A percentile compares a stretch with the other conserved stretches of the same genome.
Conservation (phyloP, 2,329 filamentous ascomycete genomes). For the Grosmannia serpens region DNA sequence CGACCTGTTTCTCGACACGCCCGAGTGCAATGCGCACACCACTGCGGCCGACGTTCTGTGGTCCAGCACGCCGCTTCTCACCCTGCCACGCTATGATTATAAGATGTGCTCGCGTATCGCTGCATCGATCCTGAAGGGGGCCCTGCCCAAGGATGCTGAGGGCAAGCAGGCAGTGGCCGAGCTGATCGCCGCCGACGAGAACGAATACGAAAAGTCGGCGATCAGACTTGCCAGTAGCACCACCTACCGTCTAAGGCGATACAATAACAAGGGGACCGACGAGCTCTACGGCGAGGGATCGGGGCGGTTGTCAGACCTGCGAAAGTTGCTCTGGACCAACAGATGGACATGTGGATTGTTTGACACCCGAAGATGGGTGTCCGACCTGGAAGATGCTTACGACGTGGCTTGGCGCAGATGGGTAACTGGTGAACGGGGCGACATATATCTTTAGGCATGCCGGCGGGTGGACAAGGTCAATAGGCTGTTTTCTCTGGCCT, state of each 20-base stretch:
- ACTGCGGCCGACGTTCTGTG: conserved; percentile 93
- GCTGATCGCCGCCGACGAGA: conserved; percentile 66
- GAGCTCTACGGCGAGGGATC: conserved; percentile 37
- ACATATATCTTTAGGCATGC: conserved; percentile 60
- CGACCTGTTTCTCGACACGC: conserved; percentile 92
- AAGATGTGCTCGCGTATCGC: conserved; percentile 99
- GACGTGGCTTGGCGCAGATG: conserved; percentile 79
- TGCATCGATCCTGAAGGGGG: conserved; percentile 83
- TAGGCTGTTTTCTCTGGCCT: background rate
- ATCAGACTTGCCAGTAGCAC: conserved; percentile 54
- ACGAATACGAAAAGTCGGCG: conserved; percentile 73
- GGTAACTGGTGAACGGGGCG: conserved; percentile 77
- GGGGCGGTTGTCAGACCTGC: conserved; percentile 67
- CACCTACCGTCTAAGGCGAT: conserved; percentile 34
- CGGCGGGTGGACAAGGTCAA: too few species aligned
- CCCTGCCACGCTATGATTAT: conserved; percentile 81
- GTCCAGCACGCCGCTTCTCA: conserved; percentile 89
- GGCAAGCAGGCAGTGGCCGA: conserved; percentile 59
- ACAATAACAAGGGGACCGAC: conserved; percentile 15
- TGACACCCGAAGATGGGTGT: conserved; percentile 83
- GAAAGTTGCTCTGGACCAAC: conserved; percentile 69
- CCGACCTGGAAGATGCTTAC: conserved; percentile 80
- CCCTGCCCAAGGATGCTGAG: conserved; percentile 60
- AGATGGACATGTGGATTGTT: conserved; percentile 84
- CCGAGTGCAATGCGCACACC: conserved; percentile 96